phyloP scores from a whole-genome alignment of 208 protist genomes.

The Trypanosoma rangeli region DNA sequence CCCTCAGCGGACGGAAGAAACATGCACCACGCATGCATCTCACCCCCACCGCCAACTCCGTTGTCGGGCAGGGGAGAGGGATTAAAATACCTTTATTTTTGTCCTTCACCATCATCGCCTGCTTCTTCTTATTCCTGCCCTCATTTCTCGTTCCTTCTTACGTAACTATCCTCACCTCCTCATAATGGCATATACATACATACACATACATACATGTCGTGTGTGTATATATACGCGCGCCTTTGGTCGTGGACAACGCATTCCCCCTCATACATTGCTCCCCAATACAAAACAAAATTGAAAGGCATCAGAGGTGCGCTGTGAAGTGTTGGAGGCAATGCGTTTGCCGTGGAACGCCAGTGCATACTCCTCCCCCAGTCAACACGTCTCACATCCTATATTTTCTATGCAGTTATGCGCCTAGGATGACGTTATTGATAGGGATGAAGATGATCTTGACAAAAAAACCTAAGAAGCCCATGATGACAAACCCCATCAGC shows the following conservation, averaged over 20 bases:
- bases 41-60: too few species aligned
- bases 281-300: too few species aligned
- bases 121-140: background rate
- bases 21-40: too few species aligned
- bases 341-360: too few species aligned
- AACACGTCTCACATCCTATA: background rate
- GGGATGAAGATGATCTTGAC: constrained; percentile 96
- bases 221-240: background rate
- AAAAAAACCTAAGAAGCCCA: constrained; percentile 96
- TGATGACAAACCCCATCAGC: constrained; percentile 91
- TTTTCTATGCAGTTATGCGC: constrained; percentile 32
- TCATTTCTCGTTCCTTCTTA: too few species aligned
- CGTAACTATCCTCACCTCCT: too few species aligned
- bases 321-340: too few species aligned
- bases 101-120: background rate
- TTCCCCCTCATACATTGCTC: too few species aligned
- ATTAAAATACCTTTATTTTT: background rate
- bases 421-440: constrained; percentile 96
- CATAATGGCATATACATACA: background rate
- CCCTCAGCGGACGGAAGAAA: too few species aligned
- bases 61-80: too few species aligned
- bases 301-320: too few species aligned
- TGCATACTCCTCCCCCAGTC: background rate
- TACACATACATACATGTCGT: background rate
- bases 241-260: background rate